Conservation (phyloP, 2,329 filamentous ascomycete species). For the Epichloe brachyelytri region DNA sequence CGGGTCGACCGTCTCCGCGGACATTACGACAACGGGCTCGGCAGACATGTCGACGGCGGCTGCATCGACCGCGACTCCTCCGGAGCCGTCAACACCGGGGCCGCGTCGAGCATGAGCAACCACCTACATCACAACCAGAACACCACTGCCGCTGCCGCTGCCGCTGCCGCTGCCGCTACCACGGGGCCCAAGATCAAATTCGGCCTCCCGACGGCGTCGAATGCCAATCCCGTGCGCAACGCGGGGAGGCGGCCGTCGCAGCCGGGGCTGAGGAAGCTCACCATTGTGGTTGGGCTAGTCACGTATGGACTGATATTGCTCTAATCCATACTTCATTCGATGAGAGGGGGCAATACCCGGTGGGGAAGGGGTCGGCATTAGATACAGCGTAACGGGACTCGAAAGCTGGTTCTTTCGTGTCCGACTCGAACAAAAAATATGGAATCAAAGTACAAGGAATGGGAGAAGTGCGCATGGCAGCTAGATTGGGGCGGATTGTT, state of each 20-base stretch:
- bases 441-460: too few relatives aligned
- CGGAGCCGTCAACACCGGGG: neutral
- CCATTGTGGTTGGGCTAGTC: slow-evolving; percentile 3
- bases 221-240: neutral
- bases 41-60: neutral
- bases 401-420: neutral
- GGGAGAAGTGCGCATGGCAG: too few relatives aligned
- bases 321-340: neutral
- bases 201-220: neutral
- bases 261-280: slow-evolving; percentile 5
- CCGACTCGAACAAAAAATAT: too few relatives aligned
- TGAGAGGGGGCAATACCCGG: too few relatives aligned
- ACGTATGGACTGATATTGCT: slow-evolving; percentile 6
- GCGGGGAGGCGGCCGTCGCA: slow-evolving; percentile 5
- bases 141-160: neutral
- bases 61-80: neutral
- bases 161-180: neutral
- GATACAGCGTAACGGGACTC: too few relatives aligned
- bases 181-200: neutral
- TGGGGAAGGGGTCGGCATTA: neutral
- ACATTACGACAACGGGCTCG: neutral
- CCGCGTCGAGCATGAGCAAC: neutral
- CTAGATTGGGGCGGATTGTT: too few relatives aligned
- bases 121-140: neutral
- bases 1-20: neutral